These are phyloP conservation scores for Hygrocybe coccinea DNA, from an alignment of 768 basidiomycete species.

Conservation along the genomic window DNA sequence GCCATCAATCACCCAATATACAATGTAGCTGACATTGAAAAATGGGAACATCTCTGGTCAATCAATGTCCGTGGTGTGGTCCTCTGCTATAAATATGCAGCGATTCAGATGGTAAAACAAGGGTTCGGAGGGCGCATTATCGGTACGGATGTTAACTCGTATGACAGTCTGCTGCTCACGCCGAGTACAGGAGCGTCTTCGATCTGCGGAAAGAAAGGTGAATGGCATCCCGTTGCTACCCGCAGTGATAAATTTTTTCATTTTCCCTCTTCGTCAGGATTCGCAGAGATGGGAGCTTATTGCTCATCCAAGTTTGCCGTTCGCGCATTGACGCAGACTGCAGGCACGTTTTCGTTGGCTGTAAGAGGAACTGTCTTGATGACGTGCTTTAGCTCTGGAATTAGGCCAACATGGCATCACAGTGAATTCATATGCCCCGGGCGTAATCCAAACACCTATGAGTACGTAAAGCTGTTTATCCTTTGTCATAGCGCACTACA, in stretches of 20 bases:
- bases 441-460: constrained; percentile 27
- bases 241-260: background rate
- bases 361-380: background rate
- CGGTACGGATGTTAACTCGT: constrained; percentile 15
- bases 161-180: background rate
- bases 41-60: constrained; percentile 30
- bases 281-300: constrained; percentile 23
- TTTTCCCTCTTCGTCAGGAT: constrained; percentile 8
- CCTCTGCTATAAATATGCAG: constrained; percentile 18
- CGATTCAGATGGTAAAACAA: constrained; percentile 39
- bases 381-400: constrained; percentile 25
- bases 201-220: constrained; percentile 28
- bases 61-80: constrained; percentile 40
- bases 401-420: constrained; percentile 33
- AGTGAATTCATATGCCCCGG: constrained; percentile 40
- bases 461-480: constrained; percentile 19
- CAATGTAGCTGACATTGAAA: constrained; percentile 26
- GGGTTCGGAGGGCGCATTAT: constrained; percentile 41
- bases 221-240: background rate
- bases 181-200: constrained; percentile 31
- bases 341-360: constrained; percentile 24
- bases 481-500: background rate
- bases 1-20: constrained; percentile 9
- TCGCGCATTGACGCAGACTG: constrained; percentile 37
- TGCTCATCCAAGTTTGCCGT: constrained; percentile 39